Evolutionary conservation across 208 protist species (phyloP), one percentile per base, ranked within the genome.

Genomic region (Acanthamoeba polyphaga): DNA sequence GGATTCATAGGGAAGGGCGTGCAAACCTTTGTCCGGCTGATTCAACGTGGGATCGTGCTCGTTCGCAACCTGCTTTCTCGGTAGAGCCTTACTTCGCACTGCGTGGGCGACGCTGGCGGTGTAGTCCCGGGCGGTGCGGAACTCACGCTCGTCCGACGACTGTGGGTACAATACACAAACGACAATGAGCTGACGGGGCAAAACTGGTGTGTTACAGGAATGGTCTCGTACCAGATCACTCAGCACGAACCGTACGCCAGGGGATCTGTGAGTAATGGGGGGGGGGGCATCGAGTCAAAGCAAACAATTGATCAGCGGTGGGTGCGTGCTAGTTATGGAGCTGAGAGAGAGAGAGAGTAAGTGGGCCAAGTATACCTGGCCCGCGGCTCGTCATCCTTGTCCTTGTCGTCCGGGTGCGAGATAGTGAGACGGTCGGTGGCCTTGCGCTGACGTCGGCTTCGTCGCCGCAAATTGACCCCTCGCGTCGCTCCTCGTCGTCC

Each of bases 381-480:
- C 87, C 49, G 29, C 12, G 15, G 49, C 32, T 24, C 19, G 6
- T 12, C 24, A 27, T 92, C 76, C 58, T 91, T 91, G 17, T 92
- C 34, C 29, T 49, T 91, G 72, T 87, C 53, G 19, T 92, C 80
- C 38, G 92, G 46, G 51, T 55, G 51, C 7, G 76, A 94, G 53
- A 92, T 94, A 12, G 76, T 85, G 43, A 94, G 51, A 24, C 80
- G 70, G 13, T 91, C 38, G 38, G 80, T 92, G n/a, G 38, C 58
- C 74, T 49, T 66, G 3, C 92, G 70, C 46, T 92, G 32, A 24
- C 92, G 53, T n/a, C 80, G 49, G 70, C 92, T 85, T 24, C 80
- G 74, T 55, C 92, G 92, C 22, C 55, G n/a, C 34, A 64, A 17
- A 9, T 94, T 66, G 32, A 43, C 76, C n/a, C 13, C 62, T 0